phyloP scores from a whole-genome alignment of 441 rosid species.

The Populus trichocarpa region DNA sequence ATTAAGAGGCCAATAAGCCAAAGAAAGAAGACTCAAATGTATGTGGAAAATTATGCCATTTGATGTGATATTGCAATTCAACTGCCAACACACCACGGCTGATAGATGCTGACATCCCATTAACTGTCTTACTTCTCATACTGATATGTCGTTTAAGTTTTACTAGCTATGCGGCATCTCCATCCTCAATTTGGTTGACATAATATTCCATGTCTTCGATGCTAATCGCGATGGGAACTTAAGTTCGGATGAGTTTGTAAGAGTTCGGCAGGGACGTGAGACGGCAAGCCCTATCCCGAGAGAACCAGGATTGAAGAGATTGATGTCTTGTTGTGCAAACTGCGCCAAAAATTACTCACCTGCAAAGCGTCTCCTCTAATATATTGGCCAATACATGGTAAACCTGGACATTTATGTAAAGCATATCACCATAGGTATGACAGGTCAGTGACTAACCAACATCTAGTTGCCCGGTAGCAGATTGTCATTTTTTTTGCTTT shows the following conservation, averaged over 20 bases:
- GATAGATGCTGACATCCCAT: neutral
- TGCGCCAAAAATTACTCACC: constrained; percentile 35
- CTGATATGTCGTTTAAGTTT: neutral
- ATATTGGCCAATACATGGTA: neutral
- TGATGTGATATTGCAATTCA: too few relatives aligned
- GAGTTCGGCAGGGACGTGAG: constrained; percentile 21
- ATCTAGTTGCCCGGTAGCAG: neutral
- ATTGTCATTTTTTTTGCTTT: neutral
- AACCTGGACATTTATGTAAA: neutral
- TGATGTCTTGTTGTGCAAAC: constrained; percentile 40
- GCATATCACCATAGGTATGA: neutral
- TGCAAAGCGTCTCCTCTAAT: constrained; percentile 20
- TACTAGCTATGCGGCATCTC: constrained; percentile 50
- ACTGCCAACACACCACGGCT: too few relatives aligned
- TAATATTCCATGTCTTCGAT: constrained; percentile 57
- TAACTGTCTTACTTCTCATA: neutral
- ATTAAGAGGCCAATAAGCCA: too few relatives aligned
- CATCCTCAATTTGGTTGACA: constrained; percentile 43
- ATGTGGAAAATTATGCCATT: too few relatives aligned
- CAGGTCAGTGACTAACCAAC: too few relatives aligned
- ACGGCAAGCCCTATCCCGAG: constrained; percentile 13
- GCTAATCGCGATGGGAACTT: constrained; percentile 45
- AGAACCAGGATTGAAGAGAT: constrained; percentile 35
- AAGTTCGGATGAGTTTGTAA: constrained; percentile 54
- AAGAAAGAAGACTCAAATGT: too few relatives aligned